Percentiles rank a stretch among this genome's conserved stretches.
Conservation (phyloP, 2,329 filamentous ascomycete species). For the Venturia pyrina region DNA sequence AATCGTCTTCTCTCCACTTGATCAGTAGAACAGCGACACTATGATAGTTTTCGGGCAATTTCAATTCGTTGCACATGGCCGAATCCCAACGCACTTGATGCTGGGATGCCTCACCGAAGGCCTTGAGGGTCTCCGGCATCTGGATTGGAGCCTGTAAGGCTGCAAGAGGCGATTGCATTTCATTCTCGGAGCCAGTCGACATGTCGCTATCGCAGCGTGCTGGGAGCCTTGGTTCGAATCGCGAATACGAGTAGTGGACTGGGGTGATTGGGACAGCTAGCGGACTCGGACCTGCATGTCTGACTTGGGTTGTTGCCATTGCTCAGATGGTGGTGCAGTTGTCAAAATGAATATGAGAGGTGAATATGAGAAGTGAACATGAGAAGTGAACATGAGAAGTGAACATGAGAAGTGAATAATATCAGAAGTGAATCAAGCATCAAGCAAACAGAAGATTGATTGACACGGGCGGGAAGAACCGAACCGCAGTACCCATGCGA, state of each 20-base stretch:
- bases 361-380: too few species aligned
- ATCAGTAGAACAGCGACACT: slow-evolving; percentile 7
- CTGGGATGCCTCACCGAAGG: background rate
- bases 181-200: background rate
- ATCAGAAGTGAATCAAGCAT: too few species aligned
- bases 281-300: background rate
- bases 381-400: too few species aligned
- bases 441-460: background rate
- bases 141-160: background rate
- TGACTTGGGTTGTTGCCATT: background rate
- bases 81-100: slow-evolving; percentile 6
- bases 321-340: background rate
- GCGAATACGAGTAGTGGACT: background rate
- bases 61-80: slow-evolving; percentile 1
- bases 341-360: too few species aligned
- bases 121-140: background rate
- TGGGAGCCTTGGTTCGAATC: background rate
- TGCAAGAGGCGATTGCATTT: background rate
- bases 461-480: background rate
- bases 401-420: too few species aligned
- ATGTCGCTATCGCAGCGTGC: background rate
- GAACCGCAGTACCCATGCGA: background rate
- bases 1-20: background rate
- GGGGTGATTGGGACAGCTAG: background rate
- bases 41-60: background rate